These are phyloP conservation scores for Tolypocladium endophyticum DNA, from an alignment of 2,329 filamentous ascomycete species.

Conservation along the genomic window DNA sequence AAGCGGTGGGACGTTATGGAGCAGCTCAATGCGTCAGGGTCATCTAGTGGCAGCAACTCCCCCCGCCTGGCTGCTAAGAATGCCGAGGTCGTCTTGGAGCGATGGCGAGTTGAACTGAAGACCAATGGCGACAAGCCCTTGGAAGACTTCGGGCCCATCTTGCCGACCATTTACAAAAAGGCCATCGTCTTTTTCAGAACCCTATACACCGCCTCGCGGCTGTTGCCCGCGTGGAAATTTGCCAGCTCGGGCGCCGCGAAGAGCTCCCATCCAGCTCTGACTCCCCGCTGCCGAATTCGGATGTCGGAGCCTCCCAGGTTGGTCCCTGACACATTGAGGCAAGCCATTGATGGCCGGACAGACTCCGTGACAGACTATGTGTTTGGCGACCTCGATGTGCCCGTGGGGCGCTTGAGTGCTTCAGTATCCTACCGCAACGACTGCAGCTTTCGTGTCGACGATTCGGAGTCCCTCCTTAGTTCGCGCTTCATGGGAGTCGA, in stretches of 20 bases:
- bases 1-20: conserved; percentile 90
- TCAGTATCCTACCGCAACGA: conserved; percentile 78
- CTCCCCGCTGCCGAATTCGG: conserved; percentile 70
- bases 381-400: conserved; percentile 78
- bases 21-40: conserved; percentile 57
- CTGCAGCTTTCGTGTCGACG: conserved; percentile 83
- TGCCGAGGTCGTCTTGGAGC: conserved; percentile 75
- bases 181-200: conserved; percentile 90
- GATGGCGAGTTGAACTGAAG: conserved; percentile 81
- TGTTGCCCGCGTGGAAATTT: conserved; percentile 81
- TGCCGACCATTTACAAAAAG: conserved; percentile 94
- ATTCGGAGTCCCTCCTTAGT: conserved; percentile 81
- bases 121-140: conserved; percentile 32
- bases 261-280: conserved; percentile 54
- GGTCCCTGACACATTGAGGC: conserved; percentile 53
- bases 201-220: conserved; percentile 69
- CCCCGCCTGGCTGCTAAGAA: conserved; percentile 32
- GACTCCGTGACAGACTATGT: conserved; percentile 58
- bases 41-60: conserved; percentile 36
- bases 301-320: conserved; percentile 46
- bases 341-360: conserved; percentile 24
- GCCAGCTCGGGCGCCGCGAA: conserved; percentile 63
- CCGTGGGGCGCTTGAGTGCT: conserved; percentile 73
- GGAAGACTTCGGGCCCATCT: conserved; percentile 48
- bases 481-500: conserved; percentile 89